Base-by-base conservation (phyloP, 2,329 filamentous ascomycete species). In the Tolypocladium ovalisporum region DNA sequence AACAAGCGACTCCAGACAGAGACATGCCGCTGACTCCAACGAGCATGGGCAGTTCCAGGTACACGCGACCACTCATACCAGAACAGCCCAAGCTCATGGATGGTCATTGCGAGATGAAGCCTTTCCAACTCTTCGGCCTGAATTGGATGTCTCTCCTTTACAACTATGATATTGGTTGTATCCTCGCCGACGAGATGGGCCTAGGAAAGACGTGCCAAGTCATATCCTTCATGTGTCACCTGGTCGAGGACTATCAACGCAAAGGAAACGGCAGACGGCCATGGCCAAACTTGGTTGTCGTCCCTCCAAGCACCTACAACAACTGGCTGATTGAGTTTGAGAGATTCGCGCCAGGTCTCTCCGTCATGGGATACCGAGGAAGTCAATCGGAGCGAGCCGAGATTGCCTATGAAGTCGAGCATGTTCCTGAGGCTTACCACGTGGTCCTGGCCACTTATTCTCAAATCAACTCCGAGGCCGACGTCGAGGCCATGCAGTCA, bases 181-280 rank as follows among this genome's bases (percentile, higher is more conserved):
- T 99, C 57, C 78, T 99, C 22, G 94, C 94, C 1, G 94, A 99
- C 68, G 94, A 99, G 68, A 99, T 99, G 94, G 94, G 89, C 55
- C 77, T 93, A 44, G 94, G 94, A 52, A 99, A 99, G 77, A 99
- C 94, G 0, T 97, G 91, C 65, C 93, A 99, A 67, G 90, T 97
- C 60, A 96, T 99, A 63, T 86, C 90, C 0, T 90, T 99, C 65
- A 79, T 99, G 52, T 88, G 90, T 19, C 87, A 96, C 65, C 77
- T 99, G 32, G 84, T 89, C 19, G 84, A 91, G 66, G 82, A 82
- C 35, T 83, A 78, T 59, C 67, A 76, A 37, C 65, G 66, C 7
- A 60, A 64, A 4, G 60, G 59, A 5, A 55, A 53, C 15, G 60
- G 62, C 3, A 60, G 60, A 6, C 61, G 79, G 75, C 67, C 83